phyloP scores from a whole-genome alignment of 306 rosid species.

The Arachis stenosperma region DNA sequence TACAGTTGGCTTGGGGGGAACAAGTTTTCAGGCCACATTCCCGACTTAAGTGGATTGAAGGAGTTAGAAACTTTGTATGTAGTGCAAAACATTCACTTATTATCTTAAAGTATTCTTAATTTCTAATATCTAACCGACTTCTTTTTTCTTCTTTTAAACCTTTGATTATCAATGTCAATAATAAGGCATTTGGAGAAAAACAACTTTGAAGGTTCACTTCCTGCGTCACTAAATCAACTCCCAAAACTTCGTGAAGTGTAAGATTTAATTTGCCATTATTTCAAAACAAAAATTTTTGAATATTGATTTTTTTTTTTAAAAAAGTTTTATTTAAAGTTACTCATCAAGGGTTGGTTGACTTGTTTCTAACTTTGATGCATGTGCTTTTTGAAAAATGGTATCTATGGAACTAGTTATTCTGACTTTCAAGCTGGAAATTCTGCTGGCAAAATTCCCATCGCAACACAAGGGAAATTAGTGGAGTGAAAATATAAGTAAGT shows the following conservation, averaged over 20 bases:
- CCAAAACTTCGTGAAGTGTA: constrained; percentile 66
- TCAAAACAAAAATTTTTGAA: not conserved
- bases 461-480: constrained; percentile 29
- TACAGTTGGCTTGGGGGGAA: constrained; percentile 79
- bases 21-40: constrained; percentile 70
- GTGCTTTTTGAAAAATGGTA: constrained; percentile 13
- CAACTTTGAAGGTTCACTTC: constrained; percentile 69
- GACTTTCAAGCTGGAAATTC: constrained; percentile 49
- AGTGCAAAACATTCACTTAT: constrained; percentile 15
- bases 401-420: constrained; percentile 28
- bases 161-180: constrained; percentile 16
- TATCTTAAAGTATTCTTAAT: constrained; percentile 9
- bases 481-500: constrained; percentile 49
- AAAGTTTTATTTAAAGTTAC: not conserved
- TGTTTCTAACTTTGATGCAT: not conserved
- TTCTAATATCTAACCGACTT: constrained; percentile 13
- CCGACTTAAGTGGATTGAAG: constrained; percentile 62
- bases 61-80: constrained; percentile 71
- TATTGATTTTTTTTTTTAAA: not conserved
- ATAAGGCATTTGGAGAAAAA: constrained; percentile 84
- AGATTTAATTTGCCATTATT: constrained; percentile 40
- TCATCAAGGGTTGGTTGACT: not conserved
- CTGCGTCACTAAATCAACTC: constrained; percentile 54
- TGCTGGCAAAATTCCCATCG: constrained; percentile 35
- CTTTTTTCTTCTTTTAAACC: not conserved